Evolutionary conservation across 2,329 filamentous ascomycete species (phyloP), one percentile per base, ranked within the genome.

Genomic region (Botrytis cinerea): DNA sequence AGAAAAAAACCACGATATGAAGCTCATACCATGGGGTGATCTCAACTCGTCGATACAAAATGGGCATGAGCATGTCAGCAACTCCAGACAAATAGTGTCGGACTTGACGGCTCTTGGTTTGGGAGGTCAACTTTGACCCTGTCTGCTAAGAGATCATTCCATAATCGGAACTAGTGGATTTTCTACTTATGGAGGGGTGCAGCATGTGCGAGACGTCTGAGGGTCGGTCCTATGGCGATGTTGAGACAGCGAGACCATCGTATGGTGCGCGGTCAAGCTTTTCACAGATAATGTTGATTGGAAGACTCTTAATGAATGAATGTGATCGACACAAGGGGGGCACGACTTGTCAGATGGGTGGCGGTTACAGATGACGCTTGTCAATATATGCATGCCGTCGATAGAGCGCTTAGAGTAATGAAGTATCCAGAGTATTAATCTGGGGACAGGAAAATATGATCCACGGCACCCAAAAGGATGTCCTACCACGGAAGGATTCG

Each of bases 31-130:
- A 71, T 48, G 57, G n/a, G 32, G 57, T 40, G 69, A 64, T 64
- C 46, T 67, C 38, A 57, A 69, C 51, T 38, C 18, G 22, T 66
- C 60, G 43, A 71, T 71, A n/a, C n/a, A 46, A 63, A 38, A 20
- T 45, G 38, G 61, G 59, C 32, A 46, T 54, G 25, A 71, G 46
- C 35, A 71, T 51, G 32, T 66, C 45, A 25, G 22, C 10, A 66
- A 66, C 35, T 45, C 60, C 70, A 71, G 35, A 71, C 60, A 71
- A 67, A 67, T 32, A 67, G 28, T 67, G 70, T 67, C 61, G 38
- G 61, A 67, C 70, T 72, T 57, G 57, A 66, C 32, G 61, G 4
- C 35, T 54, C 43, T 38, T 59, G 60, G n/a, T 40, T 32, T 57
- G 60, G 46, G 28, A 35, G 46, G 35, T 51, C 45, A 40, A 25